phyloP scores from a whole-genome alignment of 2,329 filamentous ascomycete species.

The Trichoderma sp. region DNA sequence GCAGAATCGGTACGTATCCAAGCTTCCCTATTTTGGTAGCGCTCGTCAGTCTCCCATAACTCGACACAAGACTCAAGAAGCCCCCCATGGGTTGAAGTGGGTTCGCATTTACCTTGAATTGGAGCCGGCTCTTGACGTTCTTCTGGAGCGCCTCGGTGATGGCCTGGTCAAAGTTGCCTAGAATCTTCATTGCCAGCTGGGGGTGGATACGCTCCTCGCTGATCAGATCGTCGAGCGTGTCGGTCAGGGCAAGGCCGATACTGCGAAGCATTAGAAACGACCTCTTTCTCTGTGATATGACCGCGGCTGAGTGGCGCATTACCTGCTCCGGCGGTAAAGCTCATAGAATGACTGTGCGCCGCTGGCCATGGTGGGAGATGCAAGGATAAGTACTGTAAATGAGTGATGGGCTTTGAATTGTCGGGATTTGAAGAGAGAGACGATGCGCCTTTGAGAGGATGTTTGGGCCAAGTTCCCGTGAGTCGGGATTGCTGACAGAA shows the following conservation, averaged over 20 bases:
- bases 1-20: conserved; percentile 98
- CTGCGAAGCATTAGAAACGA: conserved; percentile 46
- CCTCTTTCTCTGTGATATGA: not conserved
- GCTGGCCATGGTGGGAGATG: conserved; percentile 43
- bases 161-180: conserved; percentile 90
- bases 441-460: not conserved
- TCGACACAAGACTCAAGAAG: not conserved
- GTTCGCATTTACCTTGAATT: conserved; percentile 79
- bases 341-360: conserved; percentile 72
- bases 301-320: conserved; percentile 32
- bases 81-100: not conserved
- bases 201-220: conserved; percentile 93
- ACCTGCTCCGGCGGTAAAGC: conserved; percentile 98
- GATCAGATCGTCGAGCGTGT: conserved; percentile 96
- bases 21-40: conserved; percentile 66
- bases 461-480: not conserved
- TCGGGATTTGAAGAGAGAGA: not conserved
- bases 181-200: conserved; percentile 97
- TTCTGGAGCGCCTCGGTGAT: conserved; percentile 90
- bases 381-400: not conserved
- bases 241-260: conserved; percentile 88
- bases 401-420: not conserved
- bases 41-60: not conserved
- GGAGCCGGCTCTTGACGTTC: conserved; percentile 85
- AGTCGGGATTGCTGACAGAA: not conserved